These are phyloP conservation scores for Neocallimastix lanati DNA, from an alignment of 192 early-diverging fungal genomes.

Conservation along the genomic window DNA sequence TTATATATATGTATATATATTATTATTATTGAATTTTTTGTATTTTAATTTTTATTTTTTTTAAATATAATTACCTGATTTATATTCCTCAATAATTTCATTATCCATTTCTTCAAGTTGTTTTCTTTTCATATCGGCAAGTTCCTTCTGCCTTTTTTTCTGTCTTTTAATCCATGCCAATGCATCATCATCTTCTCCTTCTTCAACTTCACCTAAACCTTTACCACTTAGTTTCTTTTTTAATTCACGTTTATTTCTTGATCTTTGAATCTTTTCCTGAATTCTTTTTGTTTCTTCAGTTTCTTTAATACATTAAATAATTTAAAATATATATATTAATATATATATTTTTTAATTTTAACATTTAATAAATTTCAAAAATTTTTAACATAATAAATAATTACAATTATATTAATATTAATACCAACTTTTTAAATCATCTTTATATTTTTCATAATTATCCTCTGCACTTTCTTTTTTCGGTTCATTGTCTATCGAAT, in stretches of 20 bases:
- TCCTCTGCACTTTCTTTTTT: constrained; percentile 24
- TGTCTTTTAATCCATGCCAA: constrained; percentile 49
- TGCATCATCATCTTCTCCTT: constrained; percentile 35
- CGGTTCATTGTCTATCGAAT: constrained; percentile 7
- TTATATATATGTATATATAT: no score
- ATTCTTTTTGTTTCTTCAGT: neutral
- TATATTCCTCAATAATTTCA: neutral
- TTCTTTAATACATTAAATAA: no score
- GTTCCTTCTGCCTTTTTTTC: constrained; percentile 26
- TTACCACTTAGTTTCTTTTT: constrained; percentile 37
- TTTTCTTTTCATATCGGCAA: constrained; percentile 6
- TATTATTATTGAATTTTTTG: no score
- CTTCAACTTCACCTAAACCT: constrained; percentile 35
- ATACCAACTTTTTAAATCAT: constrained; percentile 30
- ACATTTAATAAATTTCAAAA: no score
- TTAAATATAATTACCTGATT: constrained; percentile 3
- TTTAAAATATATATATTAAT: no score
- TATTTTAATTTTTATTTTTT: no score
- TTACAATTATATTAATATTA: no score
- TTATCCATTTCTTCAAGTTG: constrained; percentile 18
- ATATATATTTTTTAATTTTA: no score
- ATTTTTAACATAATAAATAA: no score
- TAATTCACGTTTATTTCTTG: constrained; percentile 23
- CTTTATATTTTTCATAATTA: constrained; percentile 28
- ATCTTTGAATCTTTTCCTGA: constrained; percentile 4